Conservation (phyloP, 1,139 yeast genomes). For the Eremothecium coryli region DNA sequence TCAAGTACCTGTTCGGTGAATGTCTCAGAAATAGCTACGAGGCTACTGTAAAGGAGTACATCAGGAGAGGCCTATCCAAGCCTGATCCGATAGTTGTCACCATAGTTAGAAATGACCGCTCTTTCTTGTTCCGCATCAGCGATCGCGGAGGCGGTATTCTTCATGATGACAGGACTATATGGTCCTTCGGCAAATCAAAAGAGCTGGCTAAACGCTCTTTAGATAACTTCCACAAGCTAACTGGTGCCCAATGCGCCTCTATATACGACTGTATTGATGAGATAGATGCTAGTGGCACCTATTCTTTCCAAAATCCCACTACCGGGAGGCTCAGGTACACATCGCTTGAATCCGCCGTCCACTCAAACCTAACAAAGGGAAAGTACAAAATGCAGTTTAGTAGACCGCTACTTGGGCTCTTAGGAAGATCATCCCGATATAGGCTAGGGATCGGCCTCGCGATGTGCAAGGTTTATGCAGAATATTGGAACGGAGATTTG, state of each 20-base stretch:
- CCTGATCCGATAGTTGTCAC: conserved; percentile 59
- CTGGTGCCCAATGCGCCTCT: conserved; percentile 39
- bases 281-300: not conserved
- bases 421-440: conserved; percentile 62
- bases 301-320: conserved; percentile 1
- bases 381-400: conserved; percentile 18
- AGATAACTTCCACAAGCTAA: conserved; percentile 57
- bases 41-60: conserved; percentile 51
- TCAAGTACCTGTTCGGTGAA: conserved; percentile 80
- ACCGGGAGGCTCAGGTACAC: conserved; percentile 6
- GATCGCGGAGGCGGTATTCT: conserved; percentile 81
- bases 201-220: conserved; percentile 47
- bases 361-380: conserved; percentile 24
- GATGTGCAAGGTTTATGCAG: conserved; percentile 84
- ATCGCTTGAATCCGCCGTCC: conserved; percentile 33
- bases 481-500: conserved; percentile 90
- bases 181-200: conserved; percentile 77
- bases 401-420: conserved; percentile 44
- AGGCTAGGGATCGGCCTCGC: conserved; percentile 85
- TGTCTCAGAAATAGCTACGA: conserved; percentile 75
- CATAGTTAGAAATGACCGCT: conserved; percentile 55
- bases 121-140: conserved; percentile 66
- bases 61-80: conserved; percentile 29
- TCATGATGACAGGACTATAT: conserved; percentile 38
- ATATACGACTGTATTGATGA: conserved; percentile 26